phyloP scores from a whole-genome alignment of 345 rosid genomes.

The Moricandia moricandioides region DNA sequence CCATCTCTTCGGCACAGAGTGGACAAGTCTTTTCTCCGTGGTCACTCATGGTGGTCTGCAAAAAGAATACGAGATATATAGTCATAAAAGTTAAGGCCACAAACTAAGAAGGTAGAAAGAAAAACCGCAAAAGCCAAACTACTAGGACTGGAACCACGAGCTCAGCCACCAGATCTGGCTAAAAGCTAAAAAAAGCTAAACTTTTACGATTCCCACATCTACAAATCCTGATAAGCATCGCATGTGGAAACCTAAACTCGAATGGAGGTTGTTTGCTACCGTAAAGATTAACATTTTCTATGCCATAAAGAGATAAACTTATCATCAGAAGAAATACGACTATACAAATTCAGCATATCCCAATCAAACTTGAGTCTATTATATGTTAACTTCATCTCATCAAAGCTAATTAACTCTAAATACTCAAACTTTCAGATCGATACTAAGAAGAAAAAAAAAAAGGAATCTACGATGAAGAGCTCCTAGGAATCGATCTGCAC shows the following conservation, averaged over 20 bases:
- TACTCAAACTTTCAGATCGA: conserved; percentile 22
- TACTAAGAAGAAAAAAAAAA: not conserved
- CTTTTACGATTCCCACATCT: not conserved
- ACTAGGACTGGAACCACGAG: not conserved
- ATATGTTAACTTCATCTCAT: not conserved
- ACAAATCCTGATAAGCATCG: not conserved
- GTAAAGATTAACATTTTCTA: not conserved
- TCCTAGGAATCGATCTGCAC: conserved; percentile 8
- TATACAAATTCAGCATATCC: conserved; percentile 3
- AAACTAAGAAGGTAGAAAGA: not conserved
- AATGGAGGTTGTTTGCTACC: not conserved
- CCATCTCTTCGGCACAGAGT: conserved; percentile 85
- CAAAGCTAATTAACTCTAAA: conserved; percentile 4
- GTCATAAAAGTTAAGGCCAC: not conserved
- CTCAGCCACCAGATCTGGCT: not conserved
- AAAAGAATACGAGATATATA: not conserved
- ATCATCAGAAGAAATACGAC: not conserved
- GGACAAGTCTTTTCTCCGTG: conserved; percentile 78
- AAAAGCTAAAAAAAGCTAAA: not conserved
- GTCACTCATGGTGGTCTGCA: conserved; percentile 62
- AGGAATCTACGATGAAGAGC: not conserved
- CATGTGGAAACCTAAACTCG: not conserved
- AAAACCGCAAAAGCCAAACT: not conserved
- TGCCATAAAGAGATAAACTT: not conserved
- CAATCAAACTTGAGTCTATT: not conserved